Evolutionary conservation across 2,329 filamentous ascomycete genomes (phyloP), one percentile per base, ranked within the genome.

Genomic region (Epicoccum nigrum): DNA sequence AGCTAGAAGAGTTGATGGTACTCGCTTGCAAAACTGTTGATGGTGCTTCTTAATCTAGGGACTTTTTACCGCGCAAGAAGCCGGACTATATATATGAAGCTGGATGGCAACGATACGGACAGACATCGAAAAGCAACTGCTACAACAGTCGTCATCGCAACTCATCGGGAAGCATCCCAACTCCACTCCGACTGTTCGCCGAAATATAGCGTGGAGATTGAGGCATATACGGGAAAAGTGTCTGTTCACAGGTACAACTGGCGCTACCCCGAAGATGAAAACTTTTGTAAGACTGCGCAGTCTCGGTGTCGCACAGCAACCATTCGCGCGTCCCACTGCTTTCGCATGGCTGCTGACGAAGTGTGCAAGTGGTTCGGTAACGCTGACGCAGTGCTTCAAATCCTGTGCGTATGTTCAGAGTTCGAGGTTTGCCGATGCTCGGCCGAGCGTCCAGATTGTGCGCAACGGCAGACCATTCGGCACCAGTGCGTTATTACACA

Each of bases 171-270:
- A 11, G 12, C n/a, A 7, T 15, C 19, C 8, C n/a, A 17, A 17
- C 12, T 35, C 35, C 35, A 45, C 31, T 12, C 41, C 41, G 48
- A 51, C 4, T 25, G 23, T 45, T 45, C 41, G 27, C 48, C 48
- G 48, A 51, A 41, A 19, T 15, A 35, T 41, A 35, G 44, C 31
- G 48, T 45, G 48, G 48, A n/a, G 41, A 20, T 11, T 45, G 31
- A 45, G 48, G 41, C 19, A 51, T 41, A 51, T n/a, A n/a, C n/a
- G n/a, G n/a, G n/a, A n/a, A n/a, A n/a, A n/a, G n/a, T n/a, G n/a
- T n/a, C n/a, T n/a, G n/a, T 41, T n/a, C 19, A 4, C 17, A 13
- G 17, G 13, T 11, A 37, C 16, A 33, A 4, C 31, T 17, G 9
- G 16, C 15, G n/a, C 15, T 3, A 19, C 15, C 7, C 31, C 7